Evolutionary conservation across 148 eudicot genomes (phyloP), one percentile per base, ranked within the genome.

Genomic region (Cornus suecica): DNA sequence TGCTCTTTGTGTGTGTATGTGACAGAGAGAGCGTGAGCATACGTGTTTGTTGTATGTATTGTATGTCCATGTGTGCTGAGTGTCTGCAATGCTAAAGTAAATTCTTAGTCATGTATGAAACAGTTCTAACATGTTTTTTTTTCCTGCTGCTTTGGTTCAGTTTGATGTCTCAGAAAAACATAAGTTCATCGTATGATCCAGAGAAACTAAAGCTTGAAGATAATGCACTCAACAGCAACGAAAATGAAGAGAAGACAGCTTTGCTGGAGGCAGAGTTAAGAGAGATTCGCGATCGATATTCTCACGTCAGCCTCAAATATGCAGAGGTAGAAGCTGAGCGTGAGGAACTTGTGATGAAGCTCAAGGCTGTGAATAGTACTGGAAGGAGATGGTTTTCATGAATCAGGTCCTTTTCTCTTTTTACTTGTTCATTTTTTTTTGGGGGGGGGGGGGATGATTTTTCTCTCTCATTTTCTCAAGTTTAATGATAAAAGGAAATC

Each of bases 281-380:
- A 82, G 94, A 90, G 51, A 84, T 90, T 30, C 89, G 87, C 20
- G 90, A 90, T 27, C 80, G 81, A 24, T 90, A 90, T 80, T 86
- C 85, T 31, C 75, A 90, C 75, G 81, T 88, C 83, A 90, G 94
- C 74, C 87, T 90, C 82, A 88, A 83, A 74, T 87, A 87, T 41
- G 94, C 94, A 68, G 94, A 90, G 75, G 94, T 90, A 66, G 94
- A 88, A 74, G 90, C 84, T 78, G 89, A 90, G 80, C 86, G 90
- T 24, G 90, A 88, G 83, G 81, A 90, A 74, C 94, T 90, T 78
- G 94, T 90, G 65, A 74, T 86, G 83, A 88, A 88, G 79, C 89
- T 90, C 69, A 90, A 87, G 76, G 68, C 88, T 25, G 73, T 52
- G 8, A 80, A 79, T 32, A 80, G 4, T n/a, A n/a, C n/a, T 20